Percentiles rank a stretch among this genome's conserved stretches.
Evolutionary conservation across 352 stramenopile species (phyloP).

Genomic region (Thalassiosira mediterranea): DNA sequence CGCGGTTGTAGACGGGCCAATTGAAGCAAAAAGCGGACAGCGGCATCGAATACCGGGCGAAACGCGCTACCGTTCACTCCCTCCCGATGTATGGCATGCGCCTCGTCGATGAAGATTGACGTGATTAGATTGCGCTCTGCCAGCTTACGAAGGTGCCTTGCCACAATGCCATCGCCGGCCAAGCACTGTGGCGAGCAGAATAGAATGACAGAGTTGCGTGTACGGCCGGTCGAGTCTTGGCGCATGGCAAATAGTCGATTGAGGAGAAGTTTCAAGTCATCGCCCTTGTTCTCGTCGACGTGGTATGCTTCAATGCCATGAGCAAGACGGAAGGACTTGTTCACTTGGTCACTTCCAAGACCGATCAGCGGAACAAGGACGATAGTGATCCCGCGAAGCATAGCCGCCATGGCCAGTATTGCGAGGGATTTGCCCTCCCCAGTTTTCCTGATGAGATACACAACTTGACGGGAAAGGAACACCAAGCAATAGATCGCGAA

Average conservation of each 20-base stretch:
- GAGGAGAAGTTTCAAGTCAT: not conserved
- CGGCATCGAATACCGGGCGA: slow-evolving; percentile 17
- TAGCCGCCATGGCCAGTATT: slow-evolving; percentile 2
- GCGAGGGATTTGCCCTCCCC: slow-evolving; percentile 27
- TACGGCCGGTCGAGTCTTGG: not conserved
- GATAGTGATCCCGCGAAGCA: slow-evolving; percentile 19
- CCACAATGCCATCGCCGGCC: not conserved
- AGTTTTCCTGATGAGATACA: slow-evolving; percentile 22
- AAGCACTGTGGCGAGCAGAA: slow-evolving; percentile 35
- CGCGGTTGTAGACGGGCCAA: not conserved
- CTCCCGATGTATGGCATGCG: slow-evolving; percentile 8
- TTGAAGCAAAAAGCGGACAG: not conserved
- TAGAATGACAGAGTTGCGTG: slow-evolving; percentile 13
- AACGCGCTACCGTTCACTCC: slow-evolving; percentile 11
- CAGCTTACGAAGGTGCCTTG: not conserved
- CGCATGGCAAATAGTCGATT: not conserved
- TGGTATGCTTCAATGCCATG: slow-evolving; percentile 27
- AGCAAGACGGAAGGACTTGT: slow-evolving; percentile 1
- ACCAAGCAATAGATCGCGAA: not conserved
- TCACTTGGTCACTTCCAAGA: slow-evolving; percentile 23
- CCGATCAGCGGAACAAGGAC: slow-evolving; percentile 22
- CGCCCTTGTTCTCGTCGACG: slow-evolving; percentile 25
- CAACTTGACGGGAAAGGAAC: not conserved
- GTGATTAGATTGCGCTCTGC: slow-evolving; percentile 6
- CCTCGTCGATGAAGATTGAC: slow-evolving; percentile 27